phyloP scores from a whole-genome alignment of 1,139 yeast genomes.

The Hyphopichia khmerensis region DNA sequence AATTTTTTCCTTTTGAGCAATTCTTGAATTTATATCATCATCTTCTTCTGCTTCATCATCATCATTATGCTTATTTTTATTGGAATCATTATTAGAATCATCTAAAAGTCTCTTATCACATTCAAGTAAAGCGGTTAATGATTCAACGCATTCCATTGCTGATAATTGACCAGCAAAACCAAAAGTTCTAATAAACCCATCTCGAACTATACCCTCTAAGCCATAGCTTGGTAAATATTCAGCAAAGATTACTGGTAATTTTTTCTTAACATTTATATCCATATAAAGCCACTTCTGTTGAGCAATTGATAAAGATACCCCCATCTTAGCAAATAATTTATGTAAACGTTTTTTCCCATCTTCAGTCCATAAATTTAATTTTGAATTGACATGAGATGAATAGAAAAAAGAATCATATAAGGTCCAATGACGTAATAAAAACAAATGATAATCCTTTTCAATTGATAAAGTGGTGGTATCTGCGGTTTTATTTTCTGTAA shows the following conservation, averaged over 20 bases:
- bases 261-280: slow-evolving; percentile 76
- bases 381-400: slow-evolving; percentile 86
- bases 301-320: slow-evolving; percentile 83
- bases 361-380: slow-evolving; percentile 85
- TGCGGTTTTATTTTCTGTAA: slow-evolving; percentile 44
- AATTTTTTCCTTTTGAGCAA: slow-evolving; percentile 56
- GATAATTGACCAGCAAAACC: slow-evolving; percentile 87
- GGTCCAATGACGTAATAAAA: slow-evolving; percentile 89
- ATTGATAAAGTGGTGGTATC: slow-evolving; percentile 65
- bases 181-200: slow-evolving; percentile 81
- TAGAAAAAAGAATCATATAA: slow-evolving; percentile 87
- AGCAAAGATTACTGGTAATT: slow-evolving; percentile 65
- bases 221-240: slow-evolving; percentile 76
- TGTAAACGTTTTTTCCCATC: slow-evolving; percentile 86
- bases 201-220: slow-evolving; percentile 76
- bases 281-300: slow-evolving; percentile 92
- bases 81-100: slow-evolving; percentile 21
- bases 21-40: slow-evolving; percentile 40
- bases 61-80: slow-evolving; percentile 6
- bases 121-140: slow-evolving; percentile 82
- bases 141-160: slow-evolving; percentile 92
- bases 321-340: slow-evolving; percentile 94
- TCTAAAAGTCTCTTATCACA: slow-evolving; percentile 43
- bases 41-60: slow-evolving; percentile 25
- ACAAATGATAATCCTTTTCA: slow-evolving; percentile 84